Conservation (phyloP, 306 rosid genomes). For the Gastrolobium bilobum region DNA sequence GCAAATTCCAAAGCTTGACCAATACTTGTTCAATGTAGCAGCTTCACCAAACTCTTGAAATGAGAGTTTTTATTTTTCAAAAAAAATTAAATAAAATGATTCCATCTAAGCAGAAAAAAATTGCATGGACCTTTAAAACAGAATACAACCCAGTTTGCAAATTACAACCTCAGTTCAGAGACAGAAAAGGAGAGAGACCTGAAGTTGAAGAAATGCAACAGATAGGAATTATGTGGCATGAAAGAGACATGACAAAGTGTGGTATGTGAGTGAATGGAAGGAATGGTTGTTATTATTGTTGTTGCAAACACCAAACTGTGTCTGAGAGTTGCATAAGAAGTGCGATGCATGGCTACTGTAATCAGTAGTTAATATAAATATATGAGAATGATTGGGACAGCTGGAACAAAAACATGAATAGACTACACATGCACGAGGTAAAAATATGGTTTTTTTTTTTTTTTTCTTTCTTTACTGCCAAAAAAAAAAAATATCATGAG, state of each 20-base stretch:
- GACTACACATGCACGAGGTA: too few species aligned
- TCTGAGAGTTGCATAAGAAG: too few species aligned
- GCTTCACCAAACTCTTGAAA: background rate
- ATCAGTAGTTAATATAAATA: too few species aligned
- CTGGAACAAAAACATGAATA: too few species aligned
- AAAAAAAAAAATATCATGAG: too few species aligned
- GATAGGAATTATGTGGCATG: constrained; percentile 42
- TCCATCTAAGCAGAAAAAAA: background rate
- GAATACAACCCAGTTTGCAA: background rate
- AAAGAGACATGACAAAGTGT: constrained; percentile 47
- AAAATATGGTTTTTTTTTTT: too few species aligned
- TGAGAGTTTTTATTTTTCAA: background rate
- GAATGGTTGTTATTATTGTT: background rate
- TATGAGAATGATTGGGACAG: too few species aligned
- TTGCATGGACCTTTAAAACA: background rate
- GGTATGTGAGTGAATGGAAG: background rate
- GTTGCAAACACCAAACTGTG: too few species aligned
- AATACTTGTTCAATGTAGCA: background rate
- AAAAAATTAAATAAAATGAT: background rate
- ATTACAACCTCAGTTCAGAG: background rate
- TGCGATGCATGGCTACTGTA: too few species aligned
- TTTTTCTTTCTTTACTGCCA: too few species aligned
- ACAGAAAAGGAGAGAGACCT: constrained; percentile 34
- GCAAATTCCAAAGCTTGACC: too few species aligned
- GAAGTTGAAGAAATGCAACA: constrained; percentile 45